These are phyloP conservation scores for Hypericum androsaemum DNA, from an alignment of 345 rosid genomes.

Conservation along the genomic window DNA sequence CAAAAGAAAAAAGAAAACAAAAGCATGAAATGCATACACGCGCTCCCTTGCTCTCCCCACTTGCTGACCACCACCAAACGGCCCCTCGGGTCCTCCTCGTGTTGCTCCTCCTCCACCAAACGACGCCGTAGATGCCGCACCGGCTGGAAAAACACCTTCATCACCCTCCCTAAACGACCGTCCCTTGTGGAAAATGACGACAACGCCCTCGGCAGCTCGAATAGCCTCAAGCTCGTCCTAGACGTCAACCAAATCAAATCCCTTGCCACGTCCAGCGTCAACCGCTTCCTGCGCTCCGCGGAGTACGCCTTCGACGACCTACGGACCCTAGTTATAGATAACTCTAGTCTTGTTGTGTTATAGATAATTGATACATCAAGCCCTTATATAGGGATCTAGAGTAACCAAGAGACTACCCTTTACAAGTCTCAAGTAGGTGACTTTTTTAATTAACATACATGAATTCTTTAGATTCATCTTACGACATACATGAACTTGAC, in stretches of 20 bases:
- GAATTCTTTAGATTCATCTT: too few species aligned
- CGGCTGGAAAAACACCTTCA: not conserved
- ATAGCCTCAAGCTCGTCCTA: conserved; percentile 47
- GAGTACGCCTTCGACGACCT: conserved; percentile 52
- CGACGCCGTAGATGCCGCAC: conserved; percentile 37
- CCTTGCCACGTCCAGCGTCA: conserved; percentile 32
- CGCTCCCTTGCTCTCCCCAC: too few species aligned
- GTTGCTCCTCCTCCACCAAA: conserved; percentile 36
- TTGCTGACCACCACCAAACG: too few species aligned
- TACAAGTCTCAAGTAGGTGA: too few species aligned
- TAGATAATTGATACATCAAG: too few species aligned
- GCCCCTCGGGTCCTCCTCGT: conserved; percentile 19
- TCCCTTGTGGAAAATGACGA: conserved; percentile 4
- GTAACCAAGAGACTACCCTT: too few species aligned
- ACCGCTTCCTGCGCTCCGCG: conserved; percentile 33
- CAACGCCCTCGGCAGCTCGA: conserved; percentile 10
- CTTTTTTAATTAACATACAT: too few species aligned
- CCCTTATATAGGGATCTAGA: too few species aligned
- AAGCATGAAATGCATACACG: too few species aligned
- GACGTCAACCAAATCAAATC: conserved; percentile 36
- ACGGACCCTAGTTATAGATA: conserved; percentile 31
- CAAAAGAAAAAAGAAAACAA: too few species aligned
- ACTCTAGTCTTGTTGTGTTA: too few species aligned
- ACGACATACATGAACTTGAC: too few species aligned
- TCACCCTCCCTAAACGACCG: not conserved